Base-by-base conservation (phyloP, 2,329 filamentous ascomycete species). In the Nothomitra cinnamomea region DNA sequence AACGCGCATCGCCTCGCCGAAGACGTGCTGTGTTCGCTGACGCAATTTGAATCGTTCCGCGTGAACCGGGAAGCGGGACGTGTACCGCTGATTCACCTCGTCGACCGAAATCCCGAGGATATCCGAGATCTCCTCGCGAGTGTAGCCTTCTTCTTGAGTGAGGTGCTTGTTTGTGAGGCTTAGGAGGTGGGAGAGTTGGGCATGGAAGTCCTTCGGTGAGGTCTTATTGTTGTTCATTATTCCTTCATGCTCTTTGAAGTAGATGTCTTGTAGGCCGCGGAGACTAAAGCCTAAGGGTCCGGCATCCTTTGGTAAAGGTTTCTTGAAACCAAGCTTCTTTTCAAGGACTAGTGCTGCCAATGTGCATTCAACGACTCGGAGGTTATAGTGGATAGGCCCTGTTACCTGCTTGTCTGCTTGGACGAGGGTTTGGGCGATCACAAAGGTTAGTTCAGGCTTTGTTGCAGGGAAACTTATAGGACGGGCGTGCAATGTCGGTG, bases 351-450 rank as follows among this genome's bases (percentile, higher is more conserved):
- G 71, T 2, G 92, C 88, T 2, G 92, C 92, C 32, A 98, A 76
- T 53, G 85, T 92, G 70, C 87, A 94, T 69, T 98, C 92, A 38
- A 95, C 92, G 1, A 98, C 92, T 25, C 92, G 84, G 22, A 98
- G 78, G 67, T 98, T 98, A 74, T 96, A 98, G 74, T 90, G 87
- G 58, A 94, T 82, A 0, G 90, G 90, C 0, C 84, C 92, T 1
- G 90, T 95, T 57, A 90, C 85, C 63, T 92, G 86, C 71, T 98
- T 98, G 73, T 96, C 89, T 3, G 90, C 86, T 15, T 84, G 83
- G 56, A 98, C 85, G 65, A 95, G 95, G 56, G 85, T 94, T 66
- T 98, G 92, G 6, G 89, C 90, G 59, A 95, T 88, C 58, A 98
- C 76, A 67, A 98, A 96, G 60, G 82, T 87, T 53, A 95, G 76